These are phyloP conservation scores for Erysimum cheiranthoides DNA, from an alignment of 345 rosid genomes.

Conservation along the genomic window DNA sequence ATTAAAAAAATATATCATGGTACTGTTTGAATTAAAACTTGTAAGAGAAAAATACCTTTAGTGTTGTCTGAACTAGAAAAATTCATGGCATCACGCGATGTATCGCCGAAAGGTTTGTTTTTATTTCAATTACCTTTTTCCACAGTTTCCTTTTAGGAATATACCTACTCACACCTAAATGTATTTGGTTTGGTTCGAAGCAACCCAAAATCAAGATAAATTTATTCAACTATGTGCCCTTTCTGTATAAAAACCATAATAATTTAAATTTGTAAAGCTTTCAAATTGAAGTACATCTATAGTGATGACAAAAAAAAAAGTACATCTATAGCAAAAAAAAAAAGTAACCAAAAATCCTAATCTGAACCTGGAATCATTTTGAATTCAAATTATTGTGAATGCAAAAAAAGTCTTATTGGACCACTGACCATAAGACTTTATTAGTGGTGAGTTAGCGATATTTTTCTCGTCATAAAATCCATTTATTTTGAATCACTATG, in stretches of 20 bases:
- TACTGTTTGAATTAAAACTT: conserved; percentile 7
- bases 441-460: conserved; percentile 6
- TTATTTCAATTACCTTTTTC: conserved; percentile 24
- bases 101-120: conserved; percentile 45
- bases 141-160: conserved; percentile 34
- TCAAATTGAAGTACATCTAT: neutral
- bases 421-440: conserved; percentile 15
- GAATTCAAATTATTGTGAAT: neutral
- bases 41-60: conserved; percentile 22
- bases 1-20: neutral
- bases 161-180: conserved; percentile 31
- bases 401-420: conserved; percentile 15
- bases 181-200: conserved; percentile 19
- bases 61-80: conserved; percentile 39
- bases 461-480: conserved; percentile 14
- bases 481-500: neutral
- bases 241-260: neutral
- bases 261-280: neutral
- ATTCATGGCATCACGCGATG: conserved; percentile 48
- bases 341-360: neutral
- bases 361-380: neutral
- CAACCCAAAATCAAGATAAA: conserved; percentile 1
- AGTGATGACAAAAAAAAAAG: neutral
- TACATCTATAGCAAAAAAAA: neutral
- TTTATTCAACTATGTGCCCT: neutral